These are phyloP conservation scores for Pelargonium nanum DNA, from an alignment of 345 rosid genomes.

Conservation along the genomic window DNA sequence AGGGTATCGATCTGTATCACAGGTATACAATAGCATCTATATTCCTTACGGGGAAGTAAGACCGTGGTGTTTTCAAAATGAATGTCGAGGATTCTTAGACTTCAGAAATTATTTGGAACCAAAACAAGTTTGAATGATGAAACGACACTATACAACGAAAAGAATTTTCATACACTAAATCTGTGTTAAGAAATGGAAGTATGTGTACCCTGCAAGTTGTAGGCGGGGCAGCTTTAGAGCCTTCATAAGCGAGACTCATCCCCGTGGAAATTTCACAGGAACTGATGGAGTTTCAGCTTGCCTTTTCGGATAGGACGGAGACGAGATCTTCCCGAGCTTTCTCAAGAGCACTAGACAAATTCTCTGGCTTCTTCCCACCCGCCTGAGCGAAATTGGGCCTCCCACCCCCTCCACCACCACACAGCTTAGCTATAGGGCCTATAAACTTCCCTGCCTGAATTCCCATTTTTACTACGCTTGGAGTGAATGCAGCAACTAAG, in stretches of 20 bases:
- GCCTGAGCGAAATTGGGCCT: constrained; percentile 94
- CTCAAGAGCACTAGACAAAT: constrained; percentile 56
- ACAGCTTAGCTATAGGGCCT: constrained; percentile 67
- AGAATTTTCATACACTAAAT: background rate
- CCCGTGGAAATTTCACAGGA: background rate
- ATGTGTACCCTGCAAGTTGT: too few species aligned
- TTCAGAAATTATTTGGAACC: too few species aligned
- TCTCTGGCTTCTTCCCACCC: constrained; percentile 79
- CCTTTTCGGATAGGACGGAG: constrained; percentile 43
- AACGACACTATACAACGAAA: background rate
- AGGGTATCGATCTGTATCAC: too few species aligned
- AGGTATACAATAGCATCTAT: too few species aligned
- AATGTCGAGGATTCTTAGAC: too few species aligned
- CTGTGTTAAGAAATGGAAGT: too few species aligned
- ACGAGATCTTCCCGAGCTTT: constrained; percentile 61
- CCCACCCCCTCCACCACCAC: constrained; percentile 97
- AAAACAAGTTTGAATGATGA: background rate
- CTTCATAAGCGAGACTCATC: background rate
- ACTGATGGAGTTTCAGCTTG: constrained; percentile 18
- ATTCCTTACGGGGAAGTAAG: too few species aligned
- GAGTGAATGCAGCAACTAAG: constrained; percentile 80
- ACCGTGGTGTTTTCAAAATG: too few species aligned
- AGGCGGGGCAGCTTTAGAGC: too few species aligned
- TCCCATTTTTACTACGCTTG: constrained; percentile 57
- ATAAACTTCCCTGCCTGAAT: constrained; percentile 87